Percentiles rank a stretch among this genome's conserved stretches.
These are phyloP conservation scores for Myriangium duriaei DNA, from an alignment of 2,329 filamentous ascomycete species.

Conservation along the genomic window DNA sequence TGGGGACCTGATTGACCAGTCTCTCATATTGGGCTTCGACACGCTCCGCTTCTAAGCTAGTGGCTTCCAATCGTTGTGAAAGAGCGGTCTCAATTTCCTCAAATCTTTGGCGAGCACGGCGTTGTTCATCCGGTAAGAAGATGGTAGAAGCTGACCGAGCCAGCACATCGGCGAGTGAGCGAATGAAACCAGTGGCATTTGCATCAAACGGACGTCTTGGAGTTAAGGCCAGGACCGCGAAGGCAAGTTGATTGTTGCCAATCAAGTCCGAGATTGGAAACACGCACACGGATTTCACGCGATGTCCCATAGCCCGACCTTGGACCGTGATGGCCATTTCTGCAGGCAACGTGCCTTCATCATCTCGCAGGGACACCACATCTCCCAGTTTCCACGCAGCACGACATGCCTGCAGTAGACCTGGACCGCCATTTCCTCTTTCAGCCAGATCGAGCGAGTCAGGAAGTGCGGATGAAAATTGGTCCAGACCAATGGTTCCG, in stretches of 20 bases:
- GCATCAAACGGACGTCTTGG: slow-evolving; percentile 27
- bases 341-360: slow-evolving; percentile 8
- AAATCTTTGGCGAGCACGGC: slow-evolving; percentile 22
- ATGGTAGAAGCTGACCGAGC: slow-evolving; percentile 28
- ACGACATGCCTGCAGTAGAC: slow-evolving; percentile 13
- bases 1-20: slow-evolving; percentile 27
- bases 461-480: slow-evolving; percentile 17
- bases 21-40: slow-evolving; percentile 28
- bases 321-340: slow-evolving; percentile 7
- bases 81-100: slow-evolving; percentile 26
- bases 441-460: slow-evolving; percentile 15
- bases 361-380: slow-evolving; percentile 5
- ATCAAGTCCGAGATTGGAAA: slow-evolving; percentile 19
- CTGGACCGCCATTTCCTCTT: background rate
- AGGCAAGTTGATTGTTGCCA: slow-evolving; percentile 25
- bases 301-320: slow-evolving; percentile 7
- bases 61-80: slow-evolving; percentile 22
- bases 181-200: slow-evolving; percentile 27
- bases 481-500: slow-evolving; percentile 18
- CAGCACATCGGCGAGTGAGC: slow-evolving; percentile 25
- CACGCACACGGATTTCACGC: slow-evolving; percentile 9
- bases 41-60: slow-evolving; percentile 20
- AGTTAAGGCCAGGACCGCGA: slow-evolving; percentile 28
- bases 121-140: slow-evolving; percentile 25
- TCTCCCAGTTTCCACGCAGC: slow-evolving; percentile 2